Percentiles rank a stretch among this genome's conserved stretches.
Conservation (phyloP, 2,329 filamentous ascomycete species). For the Xylariaceae sp. region DNA sequence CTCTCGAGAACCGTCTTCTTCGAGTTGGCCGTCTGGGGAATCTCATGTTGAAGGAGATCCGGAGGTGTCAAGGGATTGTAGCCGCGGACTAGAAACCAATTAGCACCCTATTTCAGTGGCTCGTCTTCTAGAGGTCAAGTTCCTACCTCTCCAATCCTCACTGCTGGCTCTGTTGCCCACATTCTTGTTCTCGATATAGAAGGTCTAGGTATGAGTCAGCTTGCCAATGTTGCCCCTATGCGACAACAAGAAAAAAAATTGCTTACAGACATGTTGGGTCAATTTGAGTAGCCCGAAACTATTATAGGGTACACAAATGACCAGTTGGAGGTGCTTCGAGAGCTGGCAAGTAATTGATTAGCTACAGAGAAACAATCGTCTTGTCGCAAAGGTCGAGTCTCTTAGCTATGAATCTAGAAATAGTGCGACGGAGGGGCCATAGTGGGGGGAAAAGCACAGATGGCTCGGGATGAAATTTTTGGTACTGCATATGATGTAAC, state of each 20-base stretch:
- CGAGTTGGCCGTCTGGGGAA: constrained; percentile 62
- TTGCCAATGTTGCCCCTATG: constrained; percentile 16
- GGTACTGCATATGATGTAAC: constrained; percentile 11
- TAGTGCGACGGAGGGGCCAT: constrained; percentile 5
- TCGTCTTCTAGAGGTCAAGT: constrained; percentile 8
- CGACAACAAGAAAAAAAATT: not conserved
- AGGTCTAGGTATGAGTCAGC: constrained; percentile 51
- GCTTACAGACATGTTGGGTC: constrained; percentile 34
- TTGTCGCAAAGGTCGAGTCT: not conserved
- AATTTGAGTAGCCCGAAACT: not conserved
- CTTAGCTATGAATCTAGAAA: not conserved
- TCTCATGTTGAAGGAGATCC: constrained; percentile 93
- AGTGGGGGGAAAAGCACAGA: constrained; percentile 18
- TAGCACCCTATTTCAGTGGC: constrained; percentile 3
- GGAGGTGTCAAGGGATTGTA: constrained; percentile 93
- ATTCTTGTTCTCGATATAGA: constrained; percentile 78
- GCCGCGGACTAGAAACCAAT: constrained; percentile 65
- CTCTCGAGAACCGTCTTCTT: constrained; percentile 63
- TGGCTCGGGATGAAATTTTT: constrained; percentile 6
- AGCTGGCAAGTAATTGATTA: constrained; percentile 12
- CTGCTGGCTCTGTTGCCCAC: constrained; percentile 74
- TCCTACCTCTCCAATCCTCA: constrained; percentile 82
- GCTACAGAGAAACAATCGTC: constrained; percentile 4
- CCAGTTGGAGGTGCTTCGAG: not conserved
- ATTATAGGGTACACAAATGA: not conserved